Evolutionary conservation across 1,284 basidiomycete species (phyloP).

Genomic region (Xerocomus minutiporus): DNA sequence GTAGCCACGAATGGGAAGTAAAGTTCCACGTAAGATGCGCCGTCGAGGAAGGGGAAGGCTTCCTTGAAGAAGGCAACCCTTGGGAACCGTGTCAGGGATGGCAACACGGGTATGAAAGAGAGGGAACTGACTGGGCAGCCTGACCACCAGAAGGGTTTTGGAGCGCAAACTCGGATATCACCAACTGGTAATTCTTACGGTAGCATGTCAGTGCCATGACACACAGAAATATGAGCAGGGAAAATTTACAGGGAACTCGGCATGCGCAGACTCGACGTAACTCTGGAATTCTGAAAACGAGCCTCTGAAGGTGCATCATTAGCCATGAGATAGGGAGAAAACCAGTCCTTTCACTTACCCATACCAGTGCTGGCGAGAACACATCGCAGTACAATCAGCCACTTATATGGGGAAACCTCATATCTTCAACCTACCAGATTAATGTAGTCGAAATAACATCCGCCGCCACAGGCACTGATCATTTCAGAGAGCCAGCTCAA

Average conservation of each 20-base stretch:
- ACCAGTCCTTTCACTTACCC: slow-evolving; percentile 18
- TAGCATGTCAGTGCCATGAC: slow-evolving; percentile 3
- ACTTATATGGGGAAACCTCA: background rate
- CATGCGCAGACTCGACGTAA: slow-evolving; percentile 26
- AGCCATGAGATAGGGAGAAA: background rate
- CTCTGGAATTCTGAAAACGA: slow-evolving; percentile 29
- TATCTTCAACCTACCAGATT: slow-evolving; percentile 24
- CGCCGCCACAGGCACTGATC: slow-evolving; percentile 29
- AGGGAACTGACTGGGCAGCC: slow-evolving; percentile 28
- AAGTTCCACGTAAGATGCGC: slow-evolving; percentile 26
- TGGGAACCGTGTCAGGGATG: slow-evolving; percentile 5
- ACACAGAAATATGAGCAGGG: background rate
- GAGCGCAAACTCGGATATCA: slow-evolving; percentile 34
- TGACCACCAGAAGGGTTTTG: slow-evolving; percentile 32
- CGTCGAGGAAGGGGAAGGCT: slow-evolving; percentile 33
- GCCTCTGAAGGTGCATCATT: slow-evolving; percentile 8
- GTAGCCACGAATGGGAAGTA: slow-evolving; percentile 38
- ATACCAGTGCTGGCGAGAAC: slow-evolving; percentile 31
- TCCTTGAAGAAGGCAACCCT: slow-evolving; percentile 32
- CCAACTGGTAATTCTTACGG: slow-evolving; percentile 15
- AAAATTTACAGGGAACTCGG: slow-evolving; percentile 27
- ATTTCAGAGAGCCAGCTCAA: slow-evolving; percentile 35
- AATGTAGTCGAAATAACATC: slow-evolving; percentile 33
- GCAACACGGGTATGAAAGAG: background rate
- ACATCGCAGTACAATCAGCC: background rate